Evolutionary conservation across 257 asterid species (phyloP).

Genomic region (Perilla frutescens): DNA sequence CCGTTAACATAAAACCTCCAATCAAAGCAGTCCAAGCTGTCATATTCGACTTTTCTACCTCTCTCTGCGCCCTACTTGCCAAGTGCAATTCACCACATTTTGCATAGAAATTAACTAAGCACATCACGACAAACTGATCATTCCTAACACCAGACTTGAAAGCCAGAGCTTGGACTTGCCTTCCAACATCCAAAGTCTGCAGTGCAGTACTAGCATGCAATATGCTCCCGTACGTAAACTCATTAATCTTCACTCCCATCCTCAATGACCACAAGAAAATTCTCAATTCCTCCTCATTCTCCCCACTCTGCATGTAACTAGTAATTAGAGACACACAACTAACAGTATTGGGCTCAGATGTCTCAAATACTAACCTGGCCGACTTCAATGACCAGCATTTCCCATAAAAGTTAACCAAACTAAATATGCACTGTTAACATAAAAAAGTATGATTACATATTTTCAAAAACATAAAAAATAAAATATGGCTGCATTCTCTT

Average conservation of each 20-base stretch:
- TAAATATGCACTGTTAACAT: too few relatives aligned
- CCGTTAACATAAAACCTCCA: constrained; percentile 74
- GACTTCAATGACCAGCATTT: constrained; percentile 68
- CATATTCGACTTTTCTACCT: constrained; percentile 54
- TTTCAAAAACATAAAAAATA: too few relatives aligned
- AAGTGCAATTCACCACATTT: constrained; percentile 65
- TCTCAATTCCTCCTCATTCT: constrained; percentile 59
- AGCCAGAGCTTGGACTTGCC: constrained; percentile 64
- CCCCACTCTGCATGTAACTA: constrained; percentile 59
- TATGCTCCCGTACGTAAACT: constrained; percentile 59
- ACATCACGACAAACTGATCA: constrained; percentile 68
- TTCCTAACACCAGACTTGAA: constrained; percentile 53
- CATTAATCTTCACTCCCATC: constrained; percentile 61
- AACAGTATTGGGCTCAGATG: constrained; percentile 54
- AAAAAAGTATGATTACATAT: too few relatives aligned
- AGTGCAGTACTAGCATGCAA: constrained; percentile 69
- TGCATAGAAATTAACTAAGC: constrained; percentile 69
- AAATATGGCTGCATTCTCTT: too few relatives aligned
- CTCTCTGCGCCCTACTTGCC: constrained; percentile 59
- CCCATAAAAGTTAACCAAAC: constrained; percentile 76
- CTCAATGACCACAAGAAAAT: constrained; percentile 58
- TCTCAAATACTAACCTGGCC: constrained; percentile 63
- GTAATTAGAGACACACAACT: constrained; percentile 75
- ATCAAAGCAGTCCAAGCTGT: constrained; percentile 85
- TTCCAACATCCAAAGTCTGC: constrained; percentile 57